These are phyloP conservation scores for Yamadazyma dendronema DNA, from an alignment of 1,139 yeast species.

Conservation along the genomic window DNA sequence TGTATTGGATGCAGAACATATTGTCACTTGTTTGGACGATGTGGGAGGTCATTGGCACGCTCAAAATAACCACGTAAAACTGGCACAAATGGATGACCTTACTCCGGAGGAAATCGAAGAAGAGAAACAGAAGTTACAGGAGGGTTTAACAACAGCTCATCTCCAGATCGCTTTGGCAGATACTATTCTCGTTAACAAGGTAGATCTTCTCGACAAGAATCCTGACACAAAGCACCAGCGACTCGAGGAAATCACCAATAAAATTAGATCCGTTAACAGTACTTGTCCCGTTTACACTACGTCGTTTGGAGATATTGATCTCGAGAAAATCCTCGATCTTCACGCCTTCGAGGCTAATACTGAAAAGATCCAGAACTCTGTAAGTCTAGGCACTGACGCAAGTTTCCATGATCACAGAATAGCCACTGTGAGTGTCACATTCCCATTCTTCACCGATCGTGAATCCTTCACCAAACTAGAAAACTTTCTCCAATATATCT, in stretches of 20 bases:
- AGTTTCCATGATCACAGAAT: slow-evolving; percentile 54
- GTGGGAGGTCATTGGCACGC: slow-evolving; percentile 60
- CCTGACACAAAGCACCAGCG: slow-evolving; percentile 16
- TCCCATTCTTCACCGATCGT: slow-evolving; percentile 39
- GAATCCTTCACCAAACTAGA: slow-evolving; percentile 48
- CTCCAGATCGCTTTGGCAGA: slow-evolving; percentile 91
- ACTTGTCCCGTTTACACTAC: slow-evolving; percentile 69
- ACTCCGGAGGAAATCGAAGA: slow-evolving; percentile 34
- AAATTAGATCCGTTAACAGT: slow-evolving; percentile 61
- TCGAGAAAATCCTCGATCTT: slow-evolving; percentile 63
- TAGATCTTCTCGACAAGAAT: slow-evolving; percentile 45
- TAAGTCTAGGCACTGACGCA: slow-evolving; percentile 15
- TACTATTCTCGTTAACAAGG: slow-evolving; percentile 71
- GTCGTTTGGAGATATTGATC: slow-evolving; percentile 66
- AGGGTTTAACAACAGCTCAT: slow-evolving; percentile 78
- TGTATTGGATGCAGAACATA: slow-evolving; percentile 77
- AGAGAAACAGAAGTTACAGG: slow-evolving; percentile 28
- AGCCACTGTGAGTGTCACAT: slow-evolving; percentile 56
- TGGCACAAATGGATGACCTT: slow-evolving; percentile 24
- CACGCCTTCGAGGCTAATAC: slow-evolving; percentile 69
- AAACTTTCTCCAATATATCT: slow-evolving; percentile 55
- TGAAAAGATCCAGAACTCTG: slow-evolving; percentile 27
- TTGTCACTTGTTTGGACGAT: slow-evolving; percentile 67
- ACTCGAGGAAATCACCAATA: slow-evolving; percentile 23
- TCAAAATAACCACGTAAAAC: slow-evolving; percentile 28